Percentiles rank a stretch among this genome's conserved stretches.
These are phyloP conservation scores for Rhizopogon salebrosus DNA, from an alignment of 768 basidiomycete species.

Conservation along the genomic window DNA sequence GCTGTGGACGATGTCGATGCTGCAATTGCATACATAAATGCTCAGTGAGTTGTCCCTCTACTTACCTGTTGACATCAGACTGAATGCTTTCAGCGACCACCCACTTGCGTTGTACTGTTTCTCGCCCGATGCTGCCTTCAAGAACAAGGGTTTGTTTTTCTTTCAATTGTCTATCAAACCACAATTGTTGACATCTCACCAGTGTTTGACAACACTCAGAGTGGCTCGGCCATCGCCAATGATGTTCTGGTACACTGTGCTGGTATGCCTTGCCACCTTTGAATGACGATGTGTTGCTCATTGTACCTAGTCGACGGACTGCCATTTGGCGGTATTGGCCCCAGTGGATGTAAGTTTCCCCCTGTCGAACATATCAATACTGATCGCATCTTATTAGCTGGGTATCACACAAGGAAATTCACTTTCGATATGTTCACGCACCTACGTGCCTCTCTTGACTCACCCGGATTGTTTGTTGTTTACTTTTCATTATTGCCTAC, in stretches of 20 bases:
- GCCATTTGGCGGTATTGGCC: conserved; percentile 72
- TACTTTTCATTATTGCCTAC: too few relatives aligned
- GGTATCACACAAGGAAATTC: conserved; percentile 68
- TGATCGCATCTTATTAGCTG: conserved; percentile 35
- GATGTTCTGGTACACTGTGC: conserved; percentile 60
- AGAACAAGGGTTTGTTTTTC: conserved; percentile 49
- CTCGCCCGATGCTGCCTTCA: conserved; percentile 50
- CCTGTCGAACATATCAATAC: background rate
- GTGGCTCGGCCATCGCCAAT: conserved; percentile 67
- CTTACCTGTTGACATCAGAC: background rate
- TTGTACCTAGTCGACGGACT: conserved; percentile 44
- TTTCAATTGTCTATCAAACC: background rate
- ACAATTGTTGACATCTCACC: background rate
- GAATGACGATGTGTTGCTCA: background rate
- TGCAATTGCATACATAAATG: conserved; percentile 69
- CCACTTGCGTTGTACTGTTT: conserved; percentile 80
- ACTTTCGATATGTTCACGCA: conserved; percentile 79
- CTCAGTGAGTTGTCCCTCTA: conserved; percentile 18
- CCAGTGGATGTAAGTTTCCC: conserved; percentile 58
- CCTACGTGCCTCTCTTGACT: conserved; percentile 48
- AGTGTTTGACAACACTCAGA: conserved; percentile 70
- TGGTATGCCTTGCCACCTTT: conserved; percentile 30
- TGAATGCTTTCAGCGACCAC: conserved; percentile 45
- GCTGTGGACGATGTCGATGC: conserved; percentile 66
- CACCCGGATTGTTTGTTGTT: conserved; percentile 29